Percentiles rank a stretch among this genome's conserved stretches.
Evolutionary conservation across 1,139 yeast species (phyloP).

Genomic region (Arxiozyma heterogenica): DNA sequence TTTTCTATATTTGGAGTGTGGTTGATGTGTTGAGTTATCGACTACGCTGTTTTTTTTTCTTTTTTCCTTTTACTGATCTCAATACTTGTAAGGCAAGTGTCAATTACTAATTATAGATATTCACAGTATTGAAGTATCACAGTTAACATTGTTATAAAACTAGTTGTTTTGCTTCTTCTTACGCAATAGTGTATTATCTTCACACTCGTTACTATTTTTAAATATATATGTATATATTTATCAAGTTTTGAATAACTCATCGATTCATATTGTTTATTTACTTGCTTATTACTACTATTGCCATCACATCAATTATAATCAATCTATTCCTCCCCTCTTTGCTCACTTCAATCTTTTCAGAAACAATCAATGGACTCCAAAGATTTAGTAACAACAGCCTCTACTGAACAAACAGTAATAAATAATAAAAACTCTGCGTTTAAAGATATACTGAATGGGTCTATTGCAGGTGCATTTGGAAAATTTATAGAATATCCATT

Average conservation of each 20-base stretch:
- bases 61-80: background rate
- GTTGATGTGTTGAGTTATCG: background rate
- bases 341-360: too few species aligned
- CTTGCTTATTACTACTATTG: too few species aligned
- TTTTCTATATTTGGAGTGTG: too few species aligned
- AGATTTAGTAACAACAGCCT: background rate
- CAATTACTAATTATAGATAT: background rate
- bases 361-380: background rate
- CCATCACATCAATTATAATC: too few species aligned
- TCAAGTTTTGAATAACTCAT: background rate
- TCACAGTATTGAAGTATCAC: too few species aligned
- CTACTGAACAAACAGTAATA: conserved; percentile 1
- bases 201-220: background rate
- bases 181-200: background rate
- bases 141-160: too few species aligned
- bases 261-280: too few species aligned
- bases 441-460: conserved; percentile 27
- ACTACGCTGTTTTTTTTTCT: background rate
- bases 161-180: background rate
- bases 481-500: conserved; percentile 85
- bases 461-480: conserved; percentile 69
- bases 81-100: background rate
- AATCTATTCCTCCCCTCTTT: too few species aligned
- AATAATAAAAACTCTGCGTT: conserved; percentile 14
- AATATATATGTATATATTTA: too few species aligned